These are phyloP conservation scores for Trichoderma simmonsii DNA, from an alignment of 2,329 filamentous ascomycete genomes.

Conservation along the genomic window DNA sequence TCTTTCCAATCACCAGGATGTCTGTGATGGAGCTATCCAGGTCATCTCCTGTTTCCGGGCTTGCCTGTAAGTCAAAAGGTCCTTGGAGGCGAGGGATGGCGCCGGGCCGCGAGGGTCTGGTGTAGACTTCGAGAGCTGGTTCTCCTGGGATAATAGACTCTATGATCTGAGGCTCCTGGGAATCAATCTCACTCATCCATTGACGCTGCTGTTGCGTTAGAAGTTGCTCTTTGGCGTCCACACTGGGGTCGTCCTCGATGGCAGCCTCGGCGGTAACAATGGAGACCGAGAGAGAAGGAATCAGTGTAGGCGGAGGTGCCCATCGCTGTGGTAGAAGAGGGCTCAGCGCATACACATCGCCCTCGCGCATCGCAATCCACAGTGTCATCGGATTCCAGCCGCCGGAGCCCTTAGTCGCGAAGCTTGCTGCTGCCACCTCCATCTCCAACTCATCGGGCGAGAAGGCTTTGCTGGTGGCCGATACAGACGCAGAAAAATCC, in stretches of 20 bases:
- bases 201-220: constrained; percentile 63
- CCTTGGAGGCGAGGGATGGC: constrained; percentile 59
- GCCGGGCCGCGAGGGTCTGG: constrained; percentile 55
- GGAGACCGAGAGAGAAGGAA: constrained; percentile 78
- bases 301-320: constrained; percentile 71
- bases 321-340: constrained; percentile 85
- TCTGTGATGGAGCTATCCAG: constrained; percentile 57
- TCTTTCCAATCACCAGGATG: constrained; percentile 61
- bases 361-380: constrained; percentile 93
- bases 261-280: constrained; percentile 71
- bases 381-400: constrained; percentile 96
- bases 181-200: constrained; percentile 65
- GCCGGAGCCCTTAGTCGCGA: constrained; percentile 63
- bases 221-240: constrained; percentile 51
- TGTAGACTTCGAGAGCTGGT: constrained; percentile 52
- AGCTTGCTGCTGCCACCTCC: constrained; percentile 87
- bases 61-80: constrained; percentile 56
- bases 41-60: constrained; percentile 56
- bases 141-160: constrained; percentile 47
- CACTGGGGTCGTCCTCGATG: constrained; percentile 56
- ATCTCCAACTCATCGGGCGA: constrained; percentile 90
- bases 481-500: constrained; percentile 74
- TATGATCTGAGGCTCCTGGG: constrained; percentile 57
- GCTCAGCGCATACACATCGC: constrained; percentile 90
- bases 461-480: constrained; percentile 74